Base-by-base conservation (phyloP, 768 basidiomycete genomes). In the Gloeophyllum trabeum region DNA sequence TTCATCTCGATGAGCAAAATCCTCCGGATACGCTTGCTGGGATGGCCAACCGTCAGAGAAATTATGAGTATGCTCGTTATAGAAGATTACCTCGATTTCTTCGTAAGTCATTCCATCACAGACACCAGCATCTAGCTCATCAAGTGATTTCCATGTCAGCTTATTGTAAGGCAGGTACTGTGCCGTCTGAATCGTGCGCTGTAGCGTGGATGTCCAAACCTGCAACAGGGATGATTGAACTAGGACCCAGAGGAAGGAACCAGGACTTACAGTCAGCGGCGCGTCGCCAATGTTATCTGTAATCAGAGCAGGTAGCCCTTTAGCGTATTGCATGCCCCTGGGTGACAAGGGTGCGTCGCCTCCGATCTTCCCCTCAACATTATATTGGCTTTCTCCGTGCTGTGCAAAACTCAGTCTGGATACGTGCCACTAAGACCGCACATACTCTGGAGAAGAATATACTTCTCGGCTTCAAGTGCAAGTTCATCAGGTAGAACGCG, bases 21-120 rank as follows among this genome's bases (percentile, higher is more conserved):
- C 96, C 44, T 99, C 96, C 0, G 96, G 96, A 57, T 98, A 99
- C 48, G 81, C 75, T 72, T 81, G 78, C 90, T 94, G 49, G 20
- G 20, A 39, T 13, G 44, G 32, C n/a, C n/a, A 3, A 14, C 46
- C 1, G 45, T 44, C 1, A 22, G 21, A 1, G 24, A 45, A 21
- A 42, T 24, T 24, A n/a, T n/a, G n/a, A n/a, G n/a, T n/a, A n/a
- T 18, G 28, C 4, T 20, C 18, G 37, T 7, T 40, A 16, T 12
- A 23, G 16, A 19, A 39, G 53, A 65, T 25, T 43, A 88, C 93
- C 72, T 93, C 93, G 44, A 99, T 98, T 70, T 98, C 94, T 65
- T 90, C 83, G 52, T 99, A 99, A 3, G 96, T 98, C 96, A 99
- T 98, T 13, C 84, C 96, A 61, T 99, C 96, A 54, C 96, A 99